Evolutionary conservation across 2,329 filamentous ascomycete genomes (phyloP), one percentile per base, ranked within the genome.

Genomic region (Aspergillus sp.): DNA sequence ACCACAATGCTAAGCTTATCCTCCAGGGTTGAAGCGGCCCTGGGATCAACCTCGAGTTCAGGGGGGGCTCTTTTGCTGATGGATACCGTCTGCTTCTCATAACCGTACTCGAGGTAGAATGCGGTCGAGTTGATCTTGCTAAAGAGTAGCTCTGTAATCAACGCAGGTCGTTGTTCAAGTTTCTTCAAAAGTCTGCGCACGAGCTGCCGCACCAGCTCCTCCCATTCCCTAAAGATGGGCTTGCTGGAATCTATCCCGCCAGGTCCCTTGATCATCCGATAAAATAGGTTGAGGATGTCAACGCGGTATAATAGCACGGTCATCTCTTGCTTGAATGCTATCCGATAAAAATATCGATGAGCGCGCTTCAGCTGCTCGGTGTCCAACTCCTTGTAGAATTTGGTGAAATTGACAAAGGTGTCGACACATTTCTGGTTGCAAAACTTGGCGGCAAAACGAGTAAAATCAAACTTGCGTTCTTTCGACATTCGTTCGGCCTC

Each of bases 391-490:
- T 83, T 84, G 77, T 96, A 97, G 77, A 88, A 94, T 51, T 84
- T 86, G 0, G 89, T 87, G 65, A 97, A 93, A 3, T 87, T 83
- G 31, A 96, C 84, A 73, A 97, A 99, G 0, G 94, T 96, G 74
- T 98, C 89, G 50, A 99, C 87, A 25, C 93, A 93, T 57, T 86
- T 87, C 74, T 98, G 93, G 0, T 89, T 90, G 51, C 91, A 85
- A 71, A 98, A 98, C 57, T 91, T 90, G 31, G 86, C 84, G 11
- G 91, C 83, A 73, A 97, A 98, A 3, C 90, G 87, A 61, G 85
- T 87, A 74, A 99, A 99, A 78, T 98, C 92, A 74, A 99, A 99
- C 69, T 94, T 96, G 56, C 95, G 88, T 75, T 99, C 95, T 47
- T 86, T 89, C 25, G 88, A 89, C 0, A 88, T 86, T 58, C 85